Evolutionary conservation across 768 basidiomycete genomes (phyloP).

Genomic region (Mycena sanguinolenta): DNA sequence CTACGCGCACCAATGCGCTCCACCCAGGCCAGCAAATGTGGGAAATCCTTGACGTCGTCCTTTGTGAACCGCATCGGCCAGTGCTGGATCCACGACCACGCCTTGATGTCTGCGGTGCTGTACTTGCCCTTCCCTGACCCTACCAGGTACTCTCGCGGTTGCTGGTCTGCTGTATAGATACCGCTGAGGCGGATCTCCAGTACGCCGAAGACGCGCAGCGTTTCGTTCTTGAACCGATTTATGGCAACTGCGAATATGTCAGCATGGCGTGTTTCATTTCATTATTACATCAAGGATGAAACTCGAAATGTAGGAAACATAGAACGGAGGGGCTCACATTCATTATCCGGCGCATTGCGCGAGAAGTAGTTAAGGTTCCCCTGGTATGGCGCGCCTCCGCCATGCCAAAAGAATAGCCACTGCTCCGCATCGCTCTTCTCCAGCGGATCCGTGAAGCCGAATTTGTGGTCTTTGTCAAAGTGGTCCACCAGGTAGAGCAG

Average conservation of each 20-base stretch:
- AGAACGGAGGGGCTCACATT: neutral
- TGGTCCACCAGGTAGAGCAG: neutral
- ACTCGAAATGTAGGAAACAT: too few relatives aligned
- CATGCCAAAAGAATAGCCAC: neutral
- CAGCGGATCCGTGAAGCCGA: neutral
- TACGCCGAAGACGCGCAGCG: neutral
- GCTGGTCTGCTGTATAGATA: neutral
- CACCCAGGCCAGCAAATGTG: neutral
- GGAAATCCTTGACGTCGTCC: neutral
- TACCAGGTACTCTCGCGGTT: neutral
- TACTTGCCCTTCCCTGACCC: neutral
- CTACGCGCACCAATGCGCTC: neutral
- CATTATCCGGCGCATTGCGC: neutral
- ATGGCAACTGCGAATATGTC: neutral
- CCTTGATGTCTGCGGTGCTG: neutral
- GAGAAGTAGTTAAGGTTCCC: neutral
- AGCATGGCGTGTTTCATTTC: neutral
- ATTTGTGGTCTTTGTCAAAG: neutral
- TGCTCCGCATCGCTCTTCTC: neutral
- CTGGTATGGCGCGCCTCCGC: neutral
- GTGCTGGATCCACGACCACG: neutral
- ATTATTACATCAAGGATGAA: too few relatives aligned
- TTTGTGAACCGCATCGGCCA: neutral
- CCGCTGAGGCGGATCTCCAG: neutral
- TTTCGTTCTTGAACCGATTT: neutral